A percentile compares a stretch with the other conserved stretches of the same genome.
Conservation (phyloP, 2,329 filamentous ascomycete genomes). For the Calonectria hongkongensis region DNA sequence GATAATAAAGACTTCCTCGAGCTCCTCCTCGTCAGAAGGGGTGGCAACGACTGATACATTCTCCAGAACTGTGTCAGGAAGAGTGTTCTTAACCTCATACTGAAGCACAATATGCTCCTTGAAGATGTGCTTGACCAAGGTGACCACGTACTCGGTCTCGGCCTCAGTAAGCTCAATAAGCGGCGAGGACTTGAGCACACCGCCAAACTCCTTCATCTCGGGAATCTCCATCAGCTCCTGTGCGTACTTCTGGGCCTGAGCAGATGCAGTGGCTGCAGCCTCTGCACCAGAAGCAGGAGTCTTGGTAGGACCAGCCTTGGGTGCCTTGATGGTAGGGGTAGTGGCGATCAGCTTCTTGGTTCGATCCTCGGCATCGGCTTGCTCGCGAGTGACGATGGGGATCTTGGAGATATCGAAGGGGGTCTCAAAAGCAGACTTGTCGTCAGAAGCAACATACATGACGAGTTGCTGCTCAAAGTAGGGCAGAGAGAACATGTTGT, state of each 20-base stretch:
- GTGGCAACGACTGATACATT: constrained; percentile 90
- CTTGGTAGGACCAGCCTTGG: constrained; percentile 86
- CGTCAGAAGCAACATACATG: constrained; percentile 96
- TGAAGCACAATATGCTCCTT: constrained; percentile 97
- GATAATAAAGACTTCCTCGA: constrained; percentile 95
- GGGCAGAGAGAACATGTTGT: constrained; percentile 95
- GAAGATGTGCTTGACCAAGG: constrained; percentile 96
- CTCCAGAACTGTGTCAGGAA: constrained; percentile 92
- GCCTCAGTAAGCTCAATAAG: constrained; percentile 94
- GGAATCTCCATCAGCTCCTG: constrained; percentile 91
- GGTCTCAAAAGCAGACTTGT: constrained; percentile 87
- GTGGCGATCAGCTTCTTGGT: constrained; percentile 97
- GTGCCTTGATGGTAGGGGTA: constrained; percentile 94
- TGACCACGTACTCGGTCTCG: constrained; percentile 97
- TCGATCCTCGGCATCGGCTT: constrained; percentile 95
- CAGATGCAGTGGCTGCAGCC: constrained; percentile 83
- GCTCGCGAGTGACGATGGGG: constrained; percentile 94
- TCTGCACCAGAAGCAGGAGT: constrained; percentile 81
- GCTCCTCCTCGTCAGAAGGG: constrained; percentile 86
- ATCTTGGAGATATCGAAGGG: constrained; percentile 95
- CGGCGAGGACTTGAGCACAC: constrained; percentile 91
- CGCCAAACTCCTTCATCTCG: constrained; percentile 92
- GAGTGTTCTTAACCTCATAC: constrained; percentile 98
- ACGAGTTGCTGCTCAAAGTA: constrained; percentile 98
- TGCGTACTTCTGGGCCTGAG: constrained; percentile 90